Conservation (phyloP, 2,329 filamentous ascomycete genomes). For the Trichoderma lentiforme region DNA sequence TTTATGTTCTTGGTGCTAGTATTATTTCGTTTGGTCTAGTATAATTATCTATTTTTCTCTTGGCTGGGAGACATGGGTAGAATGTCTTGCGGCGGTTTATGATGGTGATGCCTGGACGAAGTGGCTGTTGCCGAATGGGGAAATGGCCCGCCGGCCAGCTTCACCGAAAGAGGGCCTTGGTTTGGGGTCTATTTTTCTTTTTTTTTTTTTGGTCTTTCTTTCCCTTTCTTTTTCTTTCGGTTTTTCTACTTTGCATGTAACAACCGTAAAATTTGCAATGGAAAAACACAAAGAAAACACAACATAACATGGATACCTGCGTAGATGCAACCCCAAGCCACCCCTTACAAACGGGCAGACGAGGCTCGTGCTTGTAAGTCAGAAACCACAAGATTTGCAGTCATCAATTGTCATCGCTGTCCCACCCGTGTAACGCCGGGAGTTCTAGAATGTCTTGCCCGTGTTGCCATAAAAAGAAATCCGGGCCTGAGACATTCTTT, state of each 20-base stretch:
- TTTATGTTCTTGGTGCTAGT: background rate
- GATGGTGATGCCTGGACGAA: conserved; percentile 1
- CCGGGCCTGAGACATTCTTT: background rate
- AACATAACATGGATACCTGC: background rate
- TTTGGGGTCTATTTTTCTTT: conserved; percentile 7
- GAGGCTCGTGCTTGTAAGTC: background rate
- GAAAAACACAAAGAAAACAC: too few relatives aligned
- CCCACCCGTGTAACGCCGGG: background rate
- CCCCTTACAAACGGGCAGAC: background rate
- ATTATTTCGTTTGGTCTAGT: background rate
- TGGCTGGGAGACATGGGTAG: background rate
- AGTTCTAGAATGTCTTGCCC: conserved; percentile 1
- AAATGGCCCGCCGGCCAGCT: background rate
- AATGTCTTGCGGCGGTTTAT: background rate
- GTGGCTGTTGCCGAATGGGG: background rate
- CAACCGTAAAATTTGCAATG: background rate
- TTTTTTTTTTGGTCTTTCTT: background rate
- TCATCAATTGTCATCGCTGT: background rate
- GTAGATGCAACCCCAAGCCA: background rate
- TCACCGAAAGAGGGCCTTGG: background rate
- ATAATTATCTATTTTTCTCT: background rate
- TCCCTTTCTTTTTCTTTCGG: background rate
- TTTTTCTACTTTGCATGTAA: background rate
- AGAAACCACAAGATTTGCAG: background rate
- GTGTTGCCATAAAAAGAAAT: background rate